A percentile compares a stretch with the other conserved stretches of the same genome.
These are phyloP conservation scores for Diaporthe nobilis DNA, from an alignment of 2,329 filamentous ascomycete genomes.

Conservation along the genomic window DNA sequence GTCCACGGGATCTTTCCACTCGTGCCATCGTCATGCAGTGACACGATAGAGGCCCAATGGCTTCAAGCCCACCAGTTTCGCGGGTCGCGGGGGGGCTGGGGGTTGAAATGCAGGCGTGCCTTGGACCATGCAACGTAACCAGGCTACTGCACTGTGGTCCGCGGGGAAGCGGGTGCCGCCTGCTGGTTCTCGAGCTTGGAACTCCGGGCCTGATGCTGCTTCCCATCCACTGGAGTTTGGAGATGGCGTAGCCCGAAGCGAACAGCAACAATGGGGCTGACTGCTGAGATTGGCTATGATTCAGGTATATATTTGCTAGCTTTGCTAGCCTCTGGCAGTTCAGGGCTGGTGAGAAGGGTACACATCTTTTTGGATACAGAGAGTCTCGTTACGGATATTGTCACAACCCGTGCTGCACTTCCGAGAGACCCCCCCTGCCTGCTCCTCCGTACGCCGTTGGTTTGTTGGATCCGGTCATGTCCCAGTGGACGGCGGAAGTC, in stretches of 20 bases:
- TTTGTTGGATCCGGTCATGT: not conserved
- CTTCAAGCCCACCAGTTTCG: slow-evolving; percentile 1
- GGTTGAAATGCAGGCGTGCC: slow-evolving; percentile 4
- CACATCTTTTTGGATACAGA: slow-evolving; percentile 14
- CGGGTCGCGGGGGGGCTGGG: not conserved
- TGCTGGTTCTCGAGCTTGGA: not conserved
- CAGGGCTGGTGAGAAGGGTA: not conserved
- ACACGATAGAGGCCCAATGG: slow-evolving; percentile 7
- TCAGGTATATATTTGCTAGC: slow-evolving; percentile 18
- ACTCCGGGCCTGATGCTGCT: not conserved
- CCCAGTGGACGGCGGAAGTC: not conserved
- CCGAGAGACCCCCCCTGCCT: not conserved
- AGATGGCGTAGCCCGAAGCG: not conserved
- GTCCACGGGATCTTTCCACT: not conserved
- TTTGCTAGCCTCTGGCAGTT: not conserved
- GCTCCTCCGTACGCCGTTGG: not conserved
- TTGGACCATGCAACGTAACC: slow-evolving; percentile 14
- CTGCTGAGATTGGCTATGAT: slow-evolving; percentile 3
- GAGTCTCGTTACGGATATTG: not conserved
- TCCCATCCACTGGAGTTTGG: not conserved
- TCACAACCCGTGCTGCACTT: not conserved
- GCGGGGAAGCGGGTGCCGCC: slow-evolving; percentile 14
- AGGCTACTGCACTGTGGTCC: slow-evolving; percentile 17
- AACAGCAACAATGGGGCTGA: not conserved
- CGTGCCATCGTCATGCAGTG: slow-evolving; percentile 14